Conservation (phyloP, 1,284 basidiomycete species). For the Microbotryomycetes sp. region DNA sequence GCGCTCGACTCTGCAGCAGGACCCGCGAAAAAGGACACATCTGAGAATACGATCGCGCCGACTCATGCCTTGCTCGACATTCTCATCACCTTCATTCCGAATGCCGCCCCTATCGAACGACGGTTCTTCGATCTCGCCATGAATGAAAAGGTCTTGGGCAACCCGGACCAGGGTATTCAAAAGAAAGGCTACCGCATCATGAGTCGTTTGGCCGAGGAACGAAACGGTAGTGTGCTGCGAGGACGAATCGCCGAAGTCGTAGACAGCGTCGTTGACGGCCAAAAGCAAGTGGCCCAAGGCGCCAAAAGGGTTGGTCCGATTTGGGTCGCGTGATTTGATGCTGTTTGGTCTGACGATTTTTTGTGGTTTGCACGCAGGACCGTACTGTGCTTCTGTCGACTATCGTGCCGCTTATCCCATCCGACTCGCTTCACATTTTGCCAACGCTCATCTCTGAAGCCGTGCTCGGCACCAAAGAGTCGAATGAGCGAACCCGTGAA, state of each 20-base stretch:
- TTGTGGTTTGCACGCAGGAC: slow-evolving; percentile 49
- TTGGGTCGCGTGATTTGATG: not conserved
- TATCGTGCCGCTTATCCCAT: slow-evolving; percentile 65
- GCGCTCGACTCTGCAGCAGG: slow-evolving; percentile 48
- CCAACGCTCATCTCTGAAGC: slow-evolving; percentile 89
- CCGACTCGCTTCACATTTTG: slow-evolving; percentile 70
- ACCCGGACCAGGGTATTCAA: slow-evolving; percentile 79
- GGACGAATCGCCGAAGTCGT: slow-evolving; percentile 48
- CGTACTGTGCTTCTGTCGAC: slow-evolving; percentile 68
- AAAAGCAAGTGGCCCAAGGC: slow-evolving; percentile 59
- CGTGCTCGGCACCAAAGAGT: slow-evolving; percentile 95
- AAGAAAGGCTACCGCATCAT: slow-evolving; percentile 92
- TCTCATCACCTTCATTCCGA: slow-evolving; percentile 73
- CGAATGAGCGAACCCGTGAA: slow-evolving; percentile 82
- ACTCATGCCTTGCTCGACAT: slow-evolving; percentile 83
- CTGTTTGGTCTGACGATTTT: not conserved
- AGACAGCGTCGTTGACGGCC: slow-evolving; percentile 54
- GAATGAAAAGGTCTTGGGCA: slow-evolving; percentile 55
- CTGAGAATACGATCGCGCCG: slow-evolving; percentile 37
- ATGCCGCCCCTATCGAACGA: slow-evolving; percentile 57
- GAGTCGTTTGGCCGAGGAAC: slow-evolving; percentile 58
- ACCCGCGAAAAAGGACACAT: slow-evolving; percentile 10
- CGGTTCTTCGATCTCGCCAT: slow-evolving; percentile 56
- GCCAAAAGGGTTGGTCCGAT: slow-evolving; percentile 65
- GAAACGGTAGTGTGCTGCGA: slow-evolving; percentile 48